These are phyloP conservation scores for Mortierella sp. DNA, from an alignment of 371 early-diverging fungal species.

Conservation along the genomic window DNA sequence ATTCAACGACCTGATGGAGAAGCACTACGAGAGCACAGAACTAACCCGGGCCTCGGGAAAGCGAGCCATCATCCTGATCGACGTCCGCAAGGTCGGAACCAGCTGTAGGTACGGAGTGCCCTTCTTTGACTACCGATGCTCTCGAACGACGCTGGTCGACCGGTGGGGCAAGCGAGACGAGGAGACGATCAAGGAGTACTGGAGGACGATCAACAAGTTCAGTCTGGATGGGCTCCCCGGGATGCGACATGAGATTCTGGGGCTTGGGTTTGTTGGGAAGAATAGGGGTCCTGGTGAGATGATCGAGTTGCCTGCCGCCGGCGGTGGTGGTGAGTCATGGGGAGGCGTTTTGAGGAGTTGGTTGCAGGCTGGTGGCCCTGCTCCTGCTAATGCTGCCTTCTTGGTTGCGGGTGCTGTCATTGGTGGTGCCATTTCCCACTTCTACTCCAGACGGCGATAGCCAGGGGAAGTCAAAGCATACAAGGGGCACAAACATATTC, in stretches of 20 bases:
- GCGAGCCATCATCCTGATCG: slow-evolving; percentile 62
- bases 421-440: not conserved
- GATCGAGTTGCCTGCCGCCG: not conserved
- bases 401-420: not conserved
- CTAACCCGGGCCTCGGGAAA: slow-evolving; percentile 53
- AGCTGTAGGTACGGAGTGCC: slow-evolving; percentile 71
- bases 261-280: slow-evolving; percentile 23
- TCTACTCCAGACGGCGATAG: not conserved
- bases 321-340: not conserved
- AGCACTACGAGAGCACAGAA: slow-evolving; percentile 49
- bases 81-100: slow-evolving; percentile 62
- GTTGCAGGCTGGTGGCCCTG: not conserved
- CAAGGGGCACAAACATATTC: too few species aligned
- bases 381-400: slow-evolving; percentile 5
- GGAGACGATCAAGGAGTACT: slow-evolving; percentile 40
- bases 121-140: slow-evolving; percentile 60
- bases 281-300: slow-evolving; percentile 13
- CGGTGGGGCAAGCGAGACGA: slow-evolving; percentile 33
- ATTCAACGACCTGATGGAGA: slow-evolving; percentile 56
- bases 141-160: slow-evolving; percentile 59
- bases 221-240: slow-evolving; percentile 59
- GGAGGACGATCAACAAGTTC: slow-evolving; percentile 50
- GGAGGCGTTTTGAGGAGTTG: not conserved
- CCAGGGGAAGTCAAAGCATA: not conserved
- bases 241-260: slow-evolving; percentile 38